Conservation (phyloP, 1,284 basidiomycete species). For the Naganishia sp. region DNA sequence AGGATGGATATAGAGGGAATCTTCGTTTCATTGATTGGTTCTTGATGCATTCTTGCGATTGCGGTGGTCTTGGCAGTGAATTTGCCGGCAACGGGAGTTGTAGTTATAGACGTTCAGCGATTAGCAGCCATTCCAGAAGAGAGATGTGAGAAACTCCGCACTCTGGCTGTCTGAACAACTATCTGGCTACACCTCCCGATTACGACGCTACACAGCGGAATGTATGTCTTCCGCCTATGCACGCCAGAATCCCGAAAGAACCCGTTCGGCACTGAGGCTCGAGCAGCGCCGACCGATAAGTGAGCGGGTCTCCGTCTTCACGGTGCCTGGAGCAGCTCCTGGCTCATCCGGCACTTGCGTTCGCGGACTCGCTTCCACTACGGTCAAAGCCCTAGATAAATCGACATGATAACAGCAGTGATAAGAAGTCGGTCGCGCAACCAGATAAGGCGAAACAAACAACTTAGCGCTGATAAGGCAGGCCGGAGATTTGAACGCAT, state of each 20-base stretch:
- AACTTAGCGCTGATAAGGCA: background rate
- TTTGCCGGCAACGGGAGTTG: background rate
- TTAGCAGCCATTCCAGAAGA: no score
- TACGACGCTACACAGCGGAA: no score
- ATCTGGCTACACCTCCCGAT: no score
- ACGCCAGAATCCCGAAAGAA: no score
- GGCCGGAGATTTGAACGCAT: background rate
- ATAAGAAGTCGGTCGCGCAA: conserved; percentile 16
- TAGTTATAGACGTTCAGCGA: background rate
- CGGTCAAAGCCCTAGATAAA: background rate
- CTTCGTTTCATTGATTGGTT: background rate
- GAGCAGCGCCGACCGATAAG: conserved; percentile 3
- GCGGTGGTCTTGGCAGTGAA: background rate
- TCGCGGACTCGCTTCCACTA: background rate
- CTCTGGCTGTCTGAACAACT: no score
- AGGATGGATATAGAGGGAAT: background rate
- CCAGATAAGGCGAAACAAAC: background rate
- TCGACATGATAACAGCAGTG: background rate
- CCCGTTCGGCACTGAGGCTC: background rate
- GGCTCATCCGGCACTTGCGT: no score
- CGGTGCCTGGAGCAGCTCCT: background rate
- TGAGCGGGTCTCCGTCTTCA: no score
- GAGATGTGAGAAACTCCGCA: no score
- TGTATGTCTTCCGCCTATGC: no score
- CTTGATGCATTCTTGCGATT: background rate